Percentiles rank a stretch among this genome's conserved stretches.
phyloP scores from a whole-genome alignment of 306 rosid species.

The Corylus heterophylla region DNA sequence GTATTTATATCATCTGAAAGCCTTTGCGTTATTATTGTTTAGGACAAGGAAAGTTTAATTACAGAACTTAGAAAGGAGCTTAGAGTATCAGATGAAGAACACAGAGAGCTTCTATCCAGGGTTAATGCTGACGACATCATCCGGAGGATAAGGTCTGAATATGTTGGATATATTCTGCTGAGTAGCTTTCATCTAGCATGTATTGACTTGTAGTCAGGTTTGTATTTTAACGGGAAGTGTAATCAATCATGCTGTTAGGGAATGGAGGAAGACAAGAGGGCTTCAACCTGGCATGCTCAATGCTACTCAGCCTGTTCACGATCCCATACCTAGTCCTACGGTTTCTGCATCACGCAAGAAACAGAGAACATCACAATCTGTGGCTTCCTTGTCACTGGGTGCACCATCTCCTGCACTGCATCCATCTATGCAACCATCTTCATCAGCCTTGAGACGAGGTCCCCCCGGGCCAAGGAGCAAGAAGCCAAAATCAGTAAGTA shows the following conservation, averaged over 20 bases:
- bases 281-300: conserved; percentile 68
- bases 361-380: conserved; percentile 76
- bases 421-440: conserved; percentile 55
- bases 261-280: conserved; percentile 80
- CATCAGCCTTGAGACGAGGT: conserved; percentile 59
- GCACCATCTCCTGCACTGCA: conserved; percentile 57
- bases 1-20: neutral
- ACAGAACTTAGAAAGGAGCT: conserved; percentile 97
- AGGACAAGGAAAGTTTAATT: conserved; percentile 98
- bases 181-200: conserved; percentile 5
- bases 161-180: conserved; percentile 18
- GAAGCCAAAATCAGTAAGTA: conserved; percentile 60
- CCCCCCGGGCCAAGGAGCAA: conserved; percentile 59
- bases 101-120: conserved; percentile 80
- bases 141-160: conserved; percentile 63
- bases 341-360: conserved; percentile 82
- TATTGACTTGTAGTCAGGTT: conserved; percentile 2
- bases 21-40: conserved; percentile 28
- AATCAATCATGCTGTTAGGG: conserved; percentile 48
- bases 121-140: conserved; percentile 90
- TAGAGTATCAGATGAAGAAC: conserved; percentile 97
- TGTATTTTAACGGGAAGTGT: conserved; percentile 19
- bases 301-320: conserved; percentile 65
- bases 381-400: conserved; percentile 43
- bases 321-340: conserved; percentile 69